Conservation (phyloP, 352 stramenopile genomes). For the Globisporangium nodosum region DNA sequence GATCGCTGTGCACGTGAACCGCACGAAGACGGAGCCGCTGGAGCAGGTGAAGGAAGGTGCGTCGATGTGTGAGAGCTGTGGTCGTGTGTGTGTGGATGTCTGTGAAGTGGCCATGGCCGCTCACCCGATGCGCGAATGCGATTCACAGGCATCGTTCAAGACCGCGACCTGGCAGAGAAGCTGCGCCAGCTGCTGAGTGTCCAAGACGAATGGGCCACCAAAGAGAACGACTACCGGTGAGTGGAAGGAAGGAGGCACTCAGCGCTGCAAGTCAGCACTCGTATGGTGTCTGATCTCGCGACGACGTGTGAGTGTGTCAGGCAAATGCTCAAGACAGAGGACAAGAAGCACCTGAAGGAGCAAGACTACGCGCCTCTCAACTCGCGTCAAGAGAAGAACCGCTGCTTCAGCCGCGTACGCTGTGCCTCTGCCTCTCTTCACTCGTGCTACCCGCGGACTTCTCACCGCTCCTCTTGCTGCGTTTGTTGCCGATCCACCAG, state of each 20-base stretch:
- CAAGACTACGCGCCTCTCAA: conserved; percentile 67
- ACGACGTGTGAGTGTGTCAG: conserved; percentile 16
- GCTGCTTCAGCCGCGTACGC: conserved; percentile 70
- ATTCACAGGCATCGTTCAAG: conserved; percentile 15
- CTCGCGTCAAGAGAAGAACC: conserved; percentile 78
- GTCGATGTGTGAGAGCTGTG: neutral
- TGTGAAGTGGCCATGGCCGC: neutral
- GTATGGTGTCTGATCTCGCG: neutral
- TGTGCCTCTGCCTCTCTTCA: neutral
- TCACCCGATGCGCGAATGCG: neutral
- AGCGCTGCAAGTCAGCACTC: neutral
- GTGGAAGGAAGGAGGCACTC: neutral
- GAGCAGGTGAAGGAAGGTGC: conserved; percentile 61
- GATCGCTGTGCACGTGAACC: conserved; percentile 32
- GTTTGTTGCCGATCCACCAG: conserved; percentile 13
- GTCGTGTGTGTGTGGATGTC: neutral
- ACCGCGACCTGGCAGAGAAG: conserved; percentile 43
- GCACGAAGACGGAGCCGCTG: conserved; percentile 23
- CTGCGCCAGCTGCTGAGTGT: conserved; percentile 44
- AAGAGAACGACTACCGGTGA: conserved; percentile 84
- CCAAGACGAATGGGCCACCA: conserved; percentile 76
- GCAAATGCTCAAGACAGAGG: conserved; percentile 87
- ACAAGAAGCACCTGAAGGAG: conserved; percentile 85
- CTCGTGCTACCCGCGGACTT: neutral
- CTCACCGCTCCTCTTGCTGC: conserved; percentile 1